Percentiles rank a stretch among this genome's conserved stretches.
Evolutionary conservation across 2,329 filamentous ascomycete genomes (phyloP).

Genomic region (Penicillium nordicum): DNA sequence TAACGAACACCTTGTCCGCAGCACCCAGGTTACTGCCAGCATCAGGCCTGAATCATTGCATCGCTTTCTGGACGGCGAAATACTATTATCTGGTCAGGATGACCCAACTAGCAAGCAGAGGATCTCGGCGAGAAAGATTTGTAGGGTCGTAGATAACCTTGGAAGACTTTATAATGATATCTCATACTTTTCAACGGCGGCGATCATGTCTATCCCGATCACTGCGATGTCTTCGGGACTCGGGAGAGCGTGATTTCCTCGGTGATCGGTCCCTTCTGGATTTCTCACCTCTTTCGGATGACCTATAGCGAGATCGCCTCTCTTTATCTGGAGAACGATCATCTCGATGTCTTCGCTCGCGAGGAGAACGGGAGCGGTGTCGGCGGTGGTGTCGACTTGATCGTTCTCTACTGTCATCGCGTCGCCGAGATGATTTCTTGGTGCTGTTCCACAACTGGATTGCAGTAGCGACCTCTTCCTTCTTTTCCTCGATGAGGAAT

Average conservation of each 20-base stretch:
- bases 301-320: constrained; percentile 23
- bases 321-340: constrained; percentile 28
- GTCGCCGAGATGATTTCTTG: constrained; percentile 41
- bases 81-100: neutral
- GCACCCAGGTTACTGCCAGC: neutral
- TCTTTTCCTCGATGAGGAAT: constrained; percentile 85
- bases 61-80: neutral
- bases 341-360: constrained; percentile 31
- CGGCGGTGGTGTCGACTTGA: constrained; percentile 44
- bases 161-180: neutral
- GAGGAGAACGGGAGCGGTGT: constrained; percentile 40
- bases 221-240: constrained; percentile 23
- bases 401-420: constrained; percentile 37
- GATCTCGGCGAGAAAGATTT: neutral
- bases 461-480: constrained; percentile 76
- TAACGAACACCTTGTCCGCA: neutral
- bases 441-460: constrained; percentile 54
- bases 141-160: neutral
- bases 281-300: constrained; percentile 28
- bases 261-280: constrained; percentile 27
- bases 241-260: constrained; percentile 30
- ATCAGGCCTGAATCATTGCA: neutral
- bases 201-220: constrained; percentile 33
- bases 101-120: neutral
- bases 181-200: constrained; percentile 22